These are phyloP conservation scores for Bryoglossum gracile DNA, from an alignment of 495 filamentous ascomycete species.

Conservation along the genomic window DNA sequence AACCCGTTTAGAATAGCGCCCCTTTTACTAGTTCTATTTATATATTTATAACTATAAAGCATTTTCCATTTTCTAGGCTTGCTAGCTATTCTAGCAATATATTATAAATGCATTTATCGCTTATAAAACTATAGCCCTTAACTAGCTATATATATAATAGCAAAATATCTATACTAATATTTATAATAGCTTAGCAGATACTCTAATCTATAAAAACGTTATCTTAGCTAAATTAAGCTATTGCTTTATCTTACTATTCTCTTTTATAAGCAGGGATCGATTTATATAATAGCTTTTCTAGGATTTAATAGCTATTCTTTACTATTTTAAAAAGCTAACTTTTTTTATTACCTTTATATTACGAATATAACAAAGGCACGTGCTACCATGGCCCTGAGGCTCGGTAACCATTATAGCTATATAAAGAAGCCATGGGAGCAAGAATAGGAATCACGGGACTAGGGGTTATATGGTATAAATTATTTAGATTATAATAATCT, in stretches of 20 bases:
- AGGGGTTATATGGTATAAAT: too few species aligned
- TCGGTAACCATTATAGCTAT: too few species aligned
- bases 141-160: neutral
- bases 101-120: neutral
- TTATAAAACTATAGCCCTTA: neutral
- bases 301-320: slow-evolving; percentile 18
- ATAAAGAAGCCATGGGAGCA: too few species aligned
- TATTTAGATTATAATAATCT: too few species aligned
- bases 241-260: slow-evolving; percentile 1
- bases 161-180: neutral
- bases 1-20: neutral
- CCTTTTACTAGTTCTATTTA: neutral
- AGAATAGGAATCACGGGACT: too few species aligned
- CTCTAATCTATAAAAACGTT: neutral
- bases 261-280: slow-evolving; percentile 3
- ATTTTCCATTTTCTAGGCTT: neutral
- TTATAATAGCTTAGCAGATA: neutral
- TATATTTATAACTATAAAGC: neutral
- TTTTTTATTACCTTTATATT: slow-evolving; percentile 19
- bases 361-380: too few species aligned
- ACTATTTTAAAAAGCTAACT: slow-evolving; percentile 11
- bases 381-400: too few species aligned
- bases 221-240: neutral
- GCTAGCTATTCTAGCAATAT: neutral
- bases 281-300: slow-evolving; percentile 6